These are phyloP conservation scores for Diaporthe citri DNA, from an alignment of 2,329 filamentous ascomycete species.

Conservation along the genomic window DNA sequence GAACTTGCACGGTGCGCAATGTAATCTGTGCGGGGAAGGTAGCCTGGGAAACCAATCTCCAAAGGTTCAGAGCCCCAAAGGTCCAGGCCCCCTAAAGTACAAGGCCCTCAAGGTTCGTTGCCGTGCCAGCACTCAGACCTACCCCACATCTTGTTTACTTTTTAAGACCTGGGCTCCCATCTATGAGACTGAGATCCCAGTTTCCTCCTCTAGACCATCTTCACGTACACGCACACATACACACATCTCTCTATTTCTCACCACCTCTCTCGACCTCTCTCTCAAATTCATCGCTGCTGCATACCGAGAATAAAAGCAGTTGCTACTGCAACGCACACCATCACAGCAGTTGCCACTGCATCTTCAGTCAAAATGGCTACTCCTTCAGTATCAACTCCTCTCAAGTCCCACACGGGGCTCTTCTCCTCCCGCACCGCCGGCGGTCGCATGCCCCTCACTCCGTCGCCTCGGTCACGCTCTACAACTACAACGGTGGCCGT, in stretches of 20 bases:
- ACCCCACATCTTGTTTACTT: conserved; percentile 25
- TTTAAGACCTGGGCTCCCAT: conserved; percentile 1
- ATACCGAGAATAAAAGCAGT: conserved; percentile 55
- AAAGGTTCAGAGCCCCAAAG: too few relatives aligned
- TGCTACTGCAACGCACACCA: conserved; percentile 52
- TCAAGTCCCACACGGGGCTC: conserved; percentile 94
- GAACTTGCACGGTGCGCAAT: not conserved
- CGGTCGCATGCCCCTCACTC: conserved; percentile 93
- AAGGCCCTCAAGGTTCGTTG: conserved; percentile 47
- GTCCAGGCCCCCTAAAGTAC: not conserved
- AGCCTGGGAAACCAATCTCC: not conserved
- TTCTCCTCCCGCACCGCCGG: conserved; percentile 94
- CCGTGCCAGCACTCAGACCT: conserved; percentile 49
- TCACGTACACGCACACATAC: conserved; percentile 23
- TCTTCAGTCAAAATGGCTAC: conserved; percentile 77
- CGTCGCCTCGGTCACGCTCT: conserved; percentile 80
- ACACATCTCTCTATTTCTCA: not conserved
- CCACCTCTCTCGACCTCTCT: conserved; percentile 9
- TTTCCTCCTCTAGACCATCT: conserved; percentile 34
- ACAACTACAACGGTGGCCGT: conserved; percentile 56
- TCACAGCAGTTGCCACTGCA: conserved; percentile 48
- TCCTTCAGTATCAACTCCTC: conserved; percentile 84
- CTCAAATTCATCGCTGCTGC: conserved; percentile 43
- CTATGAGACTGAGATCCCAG: not conserved
- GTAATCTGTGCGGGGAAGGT: not conserved